Base-by-base conservation (phyloP, 495 filamentous ascomycete genomes). In the Durotheca rogersii region DNA sequence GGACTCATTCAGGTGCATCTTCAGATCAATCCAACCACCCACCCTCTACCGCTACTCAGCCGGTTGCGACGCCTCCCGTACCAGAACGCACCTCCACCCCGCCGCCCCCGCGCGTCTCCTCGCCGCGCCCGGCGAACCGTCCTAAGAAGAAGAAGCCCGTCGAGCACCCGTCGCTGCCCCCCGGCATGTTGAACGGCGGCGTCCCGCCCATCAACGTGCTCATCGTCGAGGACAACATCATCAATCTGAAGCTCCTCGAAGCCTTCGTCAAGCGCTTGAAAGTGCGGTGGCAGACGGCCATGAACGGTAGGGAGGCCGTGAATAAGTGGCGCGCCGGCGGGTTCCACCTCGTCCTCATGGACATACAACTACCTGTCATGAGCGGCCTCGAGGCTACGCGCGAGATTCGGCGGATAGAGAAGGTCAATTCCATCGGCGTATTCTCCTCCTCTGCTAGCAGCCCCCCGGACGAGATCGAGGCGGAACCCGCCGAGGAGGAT, bases 341-440 rank as follows among this genome's bases (percentile, higher is more conserved):
- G n/a, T 98, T 95, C 61, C 93, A 98, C 71, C 72, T 98, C 52
- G 93, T 98, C 19, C 71, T 98, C 45, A 98, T 98, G 93, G 93
- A 98, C 67, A 97, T 98, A 58, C 93, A 98, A 62, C 73, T 98
- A 43, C 93, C 93, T 1, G 87, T 97, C 48, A 98, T 98, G 93
- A 95, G 84, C 58, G 93, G 93, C 1, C 68, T 98, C 44, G 89
- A 96, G 42, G 93, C 93, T n/a, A 97, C 93, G 0, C 90, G 90
- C 56, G 93, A 98, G 72, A 98, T 98, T 38, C 78, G 93, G 51
- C 73, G 94, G 42, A 70, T 98, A 33, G 93, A 98, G 67, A 79
- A 88, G 29, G 76, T 92, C 33, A 97, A 96, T 61, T 84, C 80
- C 20, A 93, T 97, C 60, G 93, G 90, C 45, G 90, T 90, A 20